Percentiles rank a stretch among this genome's conserved stretches.
phyloP scores from a whole-genome alignment of 257 asterid genomes.

The Paulownia fortunei region DNA sequence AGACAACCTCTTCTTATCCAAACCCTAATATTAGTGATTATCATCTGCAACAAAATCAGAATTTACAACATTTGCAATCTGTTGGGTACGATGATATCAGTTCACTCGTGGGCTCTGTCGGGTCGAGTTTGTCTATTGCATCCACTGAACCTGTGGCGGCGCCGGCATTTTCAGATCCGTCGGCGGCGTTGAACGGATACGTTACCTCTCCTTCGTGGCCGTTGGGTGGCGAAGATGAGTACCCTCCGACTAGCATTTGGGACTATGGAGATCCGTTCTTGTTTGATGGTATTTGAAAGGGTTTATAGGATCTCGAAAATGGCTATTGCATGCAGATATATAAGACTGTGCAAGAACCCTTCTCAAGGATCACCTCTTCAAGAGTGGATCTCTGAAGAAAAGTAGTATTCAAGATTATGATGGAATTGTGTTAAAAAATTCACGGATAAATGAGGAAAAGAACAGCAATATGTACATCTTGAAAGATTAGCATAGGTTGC shows the following conservation, averaged over 20 bases:
- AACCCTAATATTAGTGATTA: conserved; percentile 53
- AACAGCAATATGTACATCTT: background rate
- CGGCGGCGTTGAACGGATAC: conserved; percentile 39
- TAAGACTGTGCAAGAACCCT: background rate
- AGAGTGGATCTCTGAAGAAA: background rate
- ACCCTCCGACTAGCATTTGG: conserved; percentile 62
- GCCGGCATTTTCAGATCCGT: conserved; percentile 40
- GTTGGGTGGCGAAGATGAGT: conserved; percentile 55
- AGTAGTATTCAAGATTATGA: background rate
- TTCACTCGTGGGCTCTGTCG: conserved; percentile 50
- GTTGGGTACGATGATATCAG: conserved; percentile 50
- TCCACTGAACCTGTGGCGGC: conserved; percentile 38
- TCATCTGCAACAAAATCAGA: conserved; percentile 24
- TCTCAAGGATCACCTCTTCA: background rate
- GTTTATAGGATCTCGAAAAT: conserved; percentile 6
- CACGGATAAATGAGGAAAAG: background rate
- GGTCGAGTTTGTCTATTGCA: conserved; percentile 40
- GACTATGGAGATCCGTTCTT: conserved; percentile 74
- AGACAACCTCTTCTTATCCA: conserved; percentile 32
- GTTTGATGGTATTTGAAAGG: conserved; percentile 61
- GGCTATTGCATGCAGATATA: conserved; percentile 26
- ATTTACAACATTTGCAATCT: conserved; percentile 20
- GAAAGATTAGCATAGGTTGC: background rate
- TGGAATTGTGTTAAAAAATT: background rate
- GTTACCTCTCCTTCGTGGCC: conserved; percentile 64